Evolutionary conservation across 192 early-diverging fungal genomes (phyloP).

Genomic region (Backusella morwellensis): DNA sequence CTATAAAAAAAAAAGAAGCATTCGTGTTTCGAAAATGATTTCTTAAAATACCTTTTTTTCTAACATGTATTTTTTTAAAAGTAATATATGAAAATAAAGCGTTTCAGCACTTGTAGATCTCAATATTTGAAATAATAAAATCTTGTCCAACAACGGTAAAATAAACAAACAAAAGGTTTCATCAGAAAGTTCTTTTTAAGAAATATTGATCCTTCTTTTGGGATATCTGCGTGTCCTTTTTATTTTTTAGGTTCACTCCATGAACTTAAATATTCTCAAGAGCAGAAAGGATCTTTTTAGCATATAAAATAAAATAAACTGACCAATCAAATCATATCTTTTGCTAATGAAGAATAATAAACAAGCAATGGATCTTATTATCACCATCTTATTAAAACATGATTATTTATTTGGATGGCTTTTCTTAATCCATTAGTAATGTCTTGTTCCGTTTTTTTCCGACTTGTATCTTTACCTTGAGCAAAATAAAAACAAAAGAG

Average conservation of each 20-base stretch:
- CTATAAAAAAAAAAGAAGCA: not conserved
- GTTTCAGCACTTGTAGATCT: not conserved
- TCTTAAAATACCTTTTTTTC: not conserved
- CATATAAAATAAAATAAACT: not conserved
- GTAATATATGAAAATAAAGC: not conserved
- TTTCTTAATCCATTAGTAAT: not conserved
- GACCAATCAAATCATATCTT: not conserved
- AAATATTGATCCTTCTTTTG: not conserved
- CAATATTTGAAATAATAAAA: not conserved
- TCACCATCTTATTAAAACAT: not conserved
- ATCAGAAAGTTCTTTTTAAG: slow-evolving; percentile 4
- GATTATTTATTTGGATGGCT: not conserved
- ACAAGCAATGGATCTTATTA: not conserved
- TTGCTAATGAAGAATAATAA: not conserved
- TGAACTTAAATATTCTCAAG: not conserved
- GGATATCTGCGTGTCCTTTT: not conserved
- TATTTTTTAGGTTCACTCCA: not conserved
- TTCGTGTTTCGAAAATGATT: not conserved
- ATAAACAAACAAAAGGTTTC: slow-evolving; percentile 1
- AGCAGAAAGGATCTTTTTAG: not conserved
- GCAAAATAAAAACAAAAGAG: not conserved
- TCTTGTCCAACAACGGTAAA: not conserved
- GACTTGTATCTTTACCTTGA: not conserved
- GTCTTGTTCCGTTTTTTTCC: not conserved
- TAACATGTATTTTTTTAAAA: not conserved